Percentiles rank a stretch among this genome's conserved stretches.
phyloP scores from a whole-genome alignment of 345 rosid genomes.

The Iberis pinnata region DNA sequence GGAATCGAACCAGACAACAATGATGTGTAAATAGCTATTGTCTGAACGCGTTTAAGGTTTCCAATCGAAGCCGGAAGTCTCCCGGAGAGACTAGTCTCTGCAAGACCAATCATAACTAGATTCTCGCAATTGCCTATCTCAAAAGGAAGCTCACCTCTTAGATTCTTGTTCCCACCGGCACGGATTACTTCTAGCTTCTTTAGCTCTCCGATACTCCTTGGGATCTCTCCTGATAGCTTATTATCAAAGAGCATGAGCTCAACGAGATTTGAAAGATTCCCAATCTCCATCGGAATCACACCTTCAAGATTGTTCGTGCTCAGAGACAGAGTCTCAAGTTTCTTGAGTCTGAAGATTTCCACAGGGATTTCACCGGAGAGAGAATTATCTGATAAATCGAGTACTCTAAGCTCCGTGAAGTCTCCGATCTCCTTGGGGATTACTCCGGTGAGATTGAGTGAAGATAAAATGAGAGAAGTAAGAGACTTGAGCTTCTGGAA shows the following conservation, averaged over 20 bases:
- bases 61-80: slow-evolving; percentile 72
- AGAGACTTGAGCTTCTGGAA: slow-evolving; percentile 49
- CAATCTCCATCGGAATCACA: slow-evolving; percentile 48
- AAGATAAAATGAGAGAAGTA: slow-evolving; percentile 52
- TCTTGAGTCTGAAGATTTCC: slow-evolving; percentile 47
- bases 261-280: slow-evolving; percentile 47
- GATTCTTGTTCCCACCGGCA: slow-evolving; percentile 81
- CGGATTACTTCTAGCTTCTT: slow-evolving; percentile 51
- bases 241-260: slow-evolving; percentile 59
- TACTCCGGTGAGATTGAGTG: slow-evolving; percentile 63
- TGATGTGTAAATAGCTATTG: slow-evolving; percentile 69
- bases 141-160: slow-evolving; percentile 57
- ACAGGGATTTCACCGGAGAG: slow-evolving; percentile 58
- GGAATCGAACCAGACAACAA: slow-evolving; percentile 73
- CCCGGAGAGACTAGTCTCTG: slow-evolving; percentile 82
- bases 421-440: slow-evolving; percentile 49
- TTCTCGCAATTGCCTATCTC: slow-evolving; percentile 69
- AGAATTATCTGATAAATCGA: slow-evolving; percentile 69
- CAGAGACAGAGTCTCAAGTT: slow-evolving; percentile 49
- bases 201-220: slow-evolving; percentile 50
- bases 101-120: slow-evolving; percentile 58
- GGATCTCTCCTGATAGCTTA: slow-evolving; percentile 57
- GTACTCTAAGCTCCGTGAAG: slow-evolving; percentile 30
- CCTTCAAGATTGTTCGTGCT: slow-evolving; percentile 63
- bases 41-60: slow-evolving; percentile 52